Conservation (phyloP, 192 early-diverging fungal genomes). For the Coemansia sp. region DNA sequence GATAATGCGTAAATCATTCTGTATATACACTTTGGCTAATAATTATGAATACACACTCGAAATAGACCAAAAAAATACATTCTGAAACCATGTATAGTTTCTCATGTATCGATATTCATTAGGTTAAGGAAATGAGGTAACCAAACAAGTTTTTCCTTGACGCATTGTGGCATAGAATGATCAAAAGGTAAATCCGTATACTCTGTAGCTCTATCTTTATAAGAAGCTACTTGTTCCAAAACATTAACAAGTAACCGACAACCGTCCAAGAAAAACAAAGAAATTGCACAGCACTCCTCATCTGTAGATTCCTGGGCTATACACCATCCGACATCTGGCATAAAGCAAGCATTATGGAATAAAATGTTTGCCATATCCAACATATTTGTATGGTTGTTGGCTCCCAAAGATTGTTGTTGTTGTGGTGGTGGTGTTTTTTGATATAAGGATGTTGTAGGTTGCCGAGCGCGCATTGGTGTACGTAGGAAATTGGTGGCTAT, state of each 20-base stretch:
- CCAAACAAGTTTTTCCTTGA: constrained; percentile 29
- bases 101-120: constrained; percentile 18
- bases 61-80: no score
- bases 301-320: constrained; percentile 13
- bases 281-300: constrained; percentile 18
- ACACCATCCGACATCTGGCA: constrained; percentile 51
- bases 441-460: no score
- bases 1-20: no score
- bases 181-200: constrained; percentile 25
- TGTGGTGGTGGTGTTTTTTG: no score
- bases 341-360: constrained; percentile 29
- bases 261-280: constrained; percentile 45
- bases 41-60: no score
- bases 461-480: no score
- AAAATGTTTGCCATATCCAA: background rate
- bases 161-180: constrained; percentile 24
- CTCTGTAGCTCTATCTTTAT: constrained; percentile 11
- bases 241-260: constrained; percentile 35
- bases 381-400: no score
- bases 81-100: no score
- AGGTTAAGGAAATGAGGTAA: constrained; percentile 30
- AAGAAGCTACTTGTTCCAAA: constrained; percentile 19
- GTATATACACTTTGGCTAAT: no score
- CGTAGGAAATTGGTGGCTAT: no score
- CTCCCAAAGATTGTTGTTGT: no score